Evolutionary conservation across 768 basidiomycete genomes (phyloP), one percentile per base, ranked within the genome.

Genomic region (Suillus ampliporus): DNA sequence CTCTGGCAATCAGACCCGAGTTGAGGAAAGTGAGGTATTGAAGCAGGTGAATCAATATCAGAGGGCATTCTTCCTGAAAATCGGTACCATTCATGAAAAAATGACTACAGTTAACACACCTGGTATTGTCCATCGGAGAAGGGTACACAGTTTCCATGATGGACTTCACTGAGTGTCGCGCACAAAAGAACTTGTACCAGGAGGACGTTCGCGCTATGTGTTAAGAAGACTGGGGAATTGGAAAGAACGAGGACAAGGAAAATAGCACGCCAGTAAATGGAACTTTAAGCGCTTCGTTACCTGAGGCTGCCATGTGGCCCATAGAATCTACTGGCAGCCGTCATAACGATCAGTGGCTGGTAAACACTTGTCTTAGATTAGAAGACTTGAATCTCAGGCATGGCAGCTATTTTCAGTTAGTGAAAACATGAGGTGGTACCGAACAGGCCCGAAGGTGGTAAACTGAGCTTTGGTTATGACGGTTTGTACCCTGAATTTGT

Each of bases 361-460:
- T 17, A 28, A 50, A 28, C 26, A 17, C 48, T 17, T 28, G 26
- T 17, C 10, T 28, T 51, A 51, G 28, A 51, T 51, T n/a, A 15
- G 3, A 14, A 51, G 2, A 4, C 43, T n/a, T 21, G 13, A 52
- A 35, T 52, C 31, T 34, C 13, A 34, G 28, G 51, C 19, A 52
- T 52, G 34, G 34, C 34, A 52, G 7, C n/a, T 28, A 35, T 52
- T 34, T 52, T n/a, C 51, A 34, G 51, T 52, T 34, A 52, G 31
- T 52, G 34, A 35, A 52, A 35, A 52, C 13, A 52, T 21, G 51
- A 34, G 50, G 31, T n/a, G 19, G 21, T 51, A 17, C 26, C 26
- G 23, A 21, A 23, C 21, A 14, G 46, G 14, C 46, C 46, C 6
- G 15, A 50, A 50, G 26, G 51, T 13, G 51, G 34, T 31, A 10